Base-by-base conservation (phyloP, 345 rosid species). In the Acer yangbiense region DNA sequence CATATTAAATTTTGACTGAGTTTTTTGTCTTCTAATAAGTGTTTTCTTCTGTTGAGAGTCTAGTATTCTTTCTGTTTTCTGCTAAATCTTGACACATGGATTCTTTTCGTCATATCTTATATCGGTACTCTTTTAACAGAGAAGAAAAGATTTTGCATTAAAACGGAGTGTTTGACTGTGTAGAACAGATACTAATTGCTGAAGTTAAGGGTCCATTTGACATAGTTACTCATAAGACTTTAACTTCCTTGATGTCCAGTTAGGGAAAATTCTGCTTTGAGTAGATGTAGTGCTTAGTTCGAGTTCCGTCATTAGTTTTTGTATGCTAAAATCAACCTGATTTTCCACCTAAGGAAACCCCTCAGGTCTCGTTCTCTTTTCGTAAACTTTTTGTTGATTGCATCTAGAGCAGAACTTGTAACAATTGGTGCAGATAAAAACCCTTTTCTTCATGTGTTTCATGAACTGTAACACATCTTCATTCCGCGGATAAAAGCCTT, bases 11-110 rank as follows among this genome's bases (percentile, higher is more conserved):
- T 71, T 25, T 13, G 61, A 29, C 46, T 29, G 9, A 54, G 21
- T 54, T 71, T 54, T 71, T 16, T 17, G 58, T 12, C 74, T 52
- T 27, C 62, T 71, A 9, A 29, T 6, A 71, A 71, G 41, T 52
- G 11, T 58, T 50, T 50, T 50, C 41, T 9, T n/a, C 58, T 69
- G 17, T 13, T 23, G 58, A 14, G 52, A 58, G 27, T 48, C 58
- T 54, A 14, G 58, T 54, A 12, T 54, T 54, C 58, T 20, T 16
- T 54, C 6, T 54, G 58, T 54, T 4, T 54, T 16, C n/a, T 54
- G n/a, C 58, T 54, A 14, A 14, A 16, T 54, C 58, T 54, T 0
- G 7, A 10, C 11, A 54, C 58, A 16, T 14, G n/a, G n/a, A 14
- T 14, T 54, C n/a, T 54, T 54, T 18, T 54, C 58, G 17, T 54